Conservation (phyloP, 2,329 filamentous ascomycete genomes). For the Lachnellula hyalina region DNA sequence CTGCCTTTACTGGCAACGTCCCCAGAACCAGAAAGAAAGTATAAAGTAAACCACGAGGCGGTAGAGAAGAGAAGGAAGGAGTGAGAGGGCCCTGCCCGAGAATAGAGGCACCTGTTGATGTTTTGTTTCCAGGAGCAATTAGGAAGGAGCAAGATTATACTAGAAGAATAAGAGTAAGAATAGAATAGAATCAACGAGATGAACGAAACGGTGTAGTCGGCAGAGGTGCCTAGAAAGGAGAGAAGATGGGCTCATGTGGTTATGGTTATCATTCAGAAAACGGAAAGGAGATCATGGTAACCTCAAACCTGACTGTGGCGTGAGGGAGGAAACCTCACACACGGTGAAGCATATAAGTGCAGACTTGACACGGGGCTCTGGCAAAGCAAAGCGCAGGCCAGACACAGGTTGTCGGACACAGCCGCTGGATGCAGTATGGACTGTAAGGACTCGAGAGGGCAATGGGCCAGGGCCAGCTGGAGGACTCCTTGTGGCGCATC, state of each 20-base stretch:
- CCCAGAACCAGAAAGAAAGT: constrained; percentile 3
- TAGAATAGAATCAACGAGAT: constrained; percentile 8
- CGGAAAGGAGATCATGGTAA: constrained; percentile 11
- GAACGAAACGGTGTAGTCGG: constrained; percentile 6
- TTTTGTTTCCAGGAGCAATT: constrained; percentile 18
- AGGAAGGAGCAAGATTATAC: constrained; percentile 10
- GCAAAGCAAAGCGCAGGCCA: constrained; percentile 7
- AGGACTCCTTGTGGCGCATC: not conserved
- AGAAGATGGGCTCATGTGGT: constrained; percentile 11
- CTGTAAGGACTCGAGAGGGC: not conserved
- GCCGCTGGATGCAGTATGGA: not conserved
- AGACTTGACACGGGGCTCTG: constrained; percentile 11
- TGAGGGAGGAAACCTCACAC: constrained; percentile 16
- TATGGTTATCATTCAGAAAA: not conserved
- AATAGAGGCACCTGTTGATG: constrained; percentile 18
- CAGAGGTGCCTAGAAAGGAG: not conserved
- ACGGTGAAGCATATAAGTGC: constrained; percentile 4
- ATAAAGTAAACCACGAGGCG: constrained; percentile 5
- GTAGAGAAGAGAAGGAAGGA: constrained; percentile 21
- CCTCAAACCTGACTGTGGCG: constrained; percentile 17
- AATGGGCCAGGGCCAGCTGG: not conserved
- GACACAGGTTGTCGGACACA: constrained; percentile 12
- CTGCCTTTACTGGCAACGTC: constrained; percentile 14
- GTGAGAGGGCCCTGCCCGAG: constrained; percentile 23
- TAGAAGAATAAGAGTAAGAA: constrained; percentile 7